Base-by-base conservation (phyloP, 768 basidiomycete genomes). In the Suillus ampliporus region DNA sequence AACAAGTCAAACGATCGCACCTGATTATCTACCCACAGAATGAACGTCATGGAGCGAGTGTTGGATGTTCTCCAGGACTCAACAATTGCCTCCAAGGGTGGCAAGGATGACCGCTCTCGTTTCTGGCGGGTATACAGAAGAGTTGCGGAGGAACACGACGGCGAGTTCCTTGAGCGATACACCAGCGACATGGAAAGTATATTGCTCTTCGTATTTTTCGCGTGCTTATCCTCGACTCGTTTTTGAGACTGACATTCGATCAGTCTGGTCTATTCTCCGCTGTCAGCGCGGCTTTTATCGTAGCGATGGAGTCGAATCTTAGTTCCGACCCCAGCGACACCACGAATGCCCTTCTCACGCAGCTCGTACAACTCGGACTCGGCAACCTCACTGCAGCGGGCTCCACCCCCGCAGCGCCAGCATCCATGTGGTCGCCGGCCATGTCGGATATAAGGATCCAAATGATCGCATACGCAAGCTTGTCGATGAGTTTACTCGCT, bases 121-220 rank as follows among this genome's bases (percentile, higher is more conserved):
- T 65, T 70, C 26, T 68, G 67, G 64, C 58, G 37, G 5, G 44
- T 43, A n/a, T 68, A 68, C 51, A 60, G 47, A 28, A 41, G 37
- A 34, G 64, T 65, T 28, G 67, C 68, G 1, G 58, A 58, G 14
- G 61, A 63, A 52, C 65, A 67, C 26, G 65, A 71, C 57, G 52
- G 26, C n/a, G 64, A 68, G 19, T 62, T 68, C 19, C 35, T 68
- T 2, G 65, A 71, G 7, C 53, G 60, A 31, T 68, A 61, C 48
- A 63, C 53, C 14, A 57, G 61, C n/a, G 63, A 65, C 23, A 62
- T 70, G 46, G 65, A 71, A 47, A 61, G 65, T 14, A 37, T 69
- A 15, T 50, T 71, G 2, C 51, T 71, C 47, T 71, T 71, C 44
- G 70, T 71, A 43, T 31, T 67, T 60, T 19, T 35, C 11, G 3